Base-by-base conservation (phyloP, 257 asterid genomes). In the Cinchona pubescens region DNA sequence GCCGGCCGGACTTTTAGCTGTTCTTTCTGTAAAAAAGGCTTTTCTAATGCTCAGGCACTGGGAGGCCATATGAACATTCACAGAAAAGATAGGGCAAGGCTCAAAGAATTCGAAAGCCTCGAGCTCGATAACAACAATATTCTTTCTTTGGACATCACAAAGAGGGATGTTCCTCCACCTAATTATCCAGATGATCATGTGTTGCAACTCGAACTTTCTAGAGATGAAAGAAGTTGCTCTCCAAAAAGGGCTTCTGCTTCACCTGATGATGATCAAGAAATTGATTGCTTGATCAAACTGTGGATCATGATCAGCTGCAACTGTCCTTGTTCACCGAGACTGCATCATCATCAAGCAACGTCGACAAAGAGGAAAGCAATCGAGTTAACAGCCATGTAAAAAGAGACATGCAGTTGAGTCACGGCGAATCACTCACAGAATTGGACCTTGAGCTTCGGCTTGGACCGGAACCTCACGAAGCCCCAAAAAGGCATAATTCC, bases 1-100 rank as follows among this genome's bases (percentile, higher is more conserved):
- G 67, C 78, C 35, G n/a, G n/a, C n/a, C 89, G 76, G 77, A 71
- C 83, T 21, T 91, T 80, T 19, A 72, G 70, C 51, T 91, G 97
- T 82, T 78, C 81, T 5, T 91, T 91, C 76, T 91, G 97, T 75
- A 83, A 82, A 71, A 81, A 92, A 35, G 90, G 90, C 0, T 91
- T 91, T 51, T 86, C 93, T 6, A 91, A 89, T 81, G 96, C 97
- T 1, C 96, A 89, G 68, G 97, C 97, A 3, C 79, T 91, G 32
- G 95, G 97, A 15, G 97, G 97, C 38, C 97, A 91, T 72, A 89
- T 89, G 97, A 91, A 89, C 71, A 86, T 89, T 14, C 97, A 91
- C 78, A 70, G 97, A 56, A 91, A 79, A 80, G 97, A 89, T 67
- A 82, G 96, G 69, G 96, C 94, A 0, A 88, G 82, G 73, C 93